Conservation (phyloP, 2,329 filamentous ascomycete genomes). For the Zasmidium angulare region DNA sequence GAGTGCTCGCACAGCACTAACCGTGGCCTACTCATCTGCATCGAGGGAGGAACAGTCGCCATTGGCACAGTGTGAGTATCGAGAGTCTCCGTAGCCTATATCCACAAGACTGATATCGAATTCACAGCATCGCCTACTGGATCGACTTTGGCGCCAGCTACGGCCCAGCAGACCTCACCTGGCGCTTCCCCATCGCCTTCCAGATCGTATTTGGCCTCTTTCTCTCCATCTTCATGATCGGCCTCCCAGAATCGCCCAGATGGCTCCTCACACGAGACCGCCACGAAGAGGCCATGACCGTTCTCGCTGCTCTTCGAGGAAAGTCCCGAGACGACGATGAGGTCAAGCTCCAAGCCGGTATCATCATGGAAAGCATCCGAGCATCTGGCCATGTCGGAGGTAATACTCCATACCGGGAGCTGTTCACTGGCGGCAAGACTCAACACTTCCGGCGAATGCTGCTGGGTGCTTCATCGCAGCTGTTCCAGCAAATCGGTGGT, state of each 20-base stretch:
- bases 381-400: constrained; percentile 44
- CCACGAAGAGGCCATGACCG: constrained; percentile 48
- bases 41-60: constrained; percentile 55
- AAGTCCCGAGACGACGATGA: constrained; percentile 54
- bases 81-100: too few relatives aligned
- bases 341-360: constrained; percentile 60
- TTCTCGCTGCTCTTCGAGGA: constrained; percentile 53
- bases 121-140: constrained; percentile 55
- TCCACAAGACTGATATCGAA: too few relatives aligned
- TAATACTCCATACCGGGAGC: constrained; percentile 49
- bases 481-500: constrained; percentile 62
- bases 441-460: constrained; percentile 66
- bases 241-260: constrained; percentile 47
- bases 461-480: constrained; percentile 58
- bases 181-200: constrained; percentile 57
- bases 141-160: constrained; percentile 49
- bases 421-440: constrained; percentile 63
- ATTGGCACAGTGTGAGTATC: constrained; percentile 42
- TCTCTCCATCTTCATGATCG: constrained; percentile 44
- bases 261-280: constrained; percentile 48
- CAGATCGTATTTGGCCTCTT: constrained; percentile 52
- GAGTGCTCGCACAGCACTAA: constrained; percentile 57
- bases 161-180: constrained; percentile 37
- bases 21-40: constrained; percentile 61
- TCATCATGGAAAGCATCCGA: constrained; percentile 61